Conservation (phyloP, 345 rosid genomes). For the Psidium friedrichsthalianum region DNA sequence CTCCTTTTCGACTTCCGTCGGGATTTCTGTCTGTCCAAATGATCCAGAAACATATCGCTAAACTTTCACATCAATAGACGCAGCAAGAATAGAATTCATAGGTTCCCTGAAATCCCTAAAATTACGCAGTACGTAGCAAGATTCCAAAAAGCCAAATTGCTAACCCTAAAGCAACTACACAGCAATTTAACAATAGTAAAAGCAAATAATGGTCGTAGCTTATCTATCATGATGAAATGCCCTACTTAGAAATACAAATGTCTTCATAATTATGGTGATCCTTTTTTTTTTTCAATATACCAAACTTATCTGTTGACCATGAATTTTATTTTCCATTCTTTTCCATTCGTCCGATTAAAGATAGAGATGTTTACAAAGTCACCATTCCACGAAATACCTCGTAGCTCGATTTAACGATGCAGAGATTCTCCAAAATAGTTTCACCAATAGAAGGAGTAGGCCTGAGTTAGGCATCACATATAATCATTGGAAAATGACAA, state of each 20-base stretch:
- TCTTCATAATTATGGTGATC: not conserved
- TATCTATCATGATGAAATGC: not conserved
- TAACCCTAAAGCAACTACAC: not conserved
- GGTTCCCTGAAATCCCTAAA: not conserved
- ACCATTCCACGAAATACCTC: accelerated
- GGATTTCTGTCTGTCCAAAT: too few species aligned
- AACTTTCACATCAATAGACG: too few species aligned
- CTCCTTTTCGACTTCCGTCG: too few species aligned
- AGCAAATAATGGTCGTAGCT: not conserved
- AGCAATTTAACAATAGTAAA: not conserved
- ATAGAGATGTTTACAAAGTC: not conserved
- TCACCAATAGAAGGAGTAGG: not conserved
- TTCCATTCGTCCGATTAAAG: accelerated
- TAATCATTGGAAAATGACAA: not conserved
- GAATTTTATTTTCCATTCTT: not conserved
- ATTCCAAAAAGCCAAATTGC: not conserved
- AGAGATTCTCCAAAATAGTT: not conserved
- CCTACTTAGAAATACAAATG: not conserved
- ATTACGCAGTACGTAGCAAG: not conserved
- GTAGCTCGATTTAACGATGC: not conserved
- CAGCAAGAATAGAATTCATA: not conserved
- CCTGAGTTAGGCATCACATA: not conserved
- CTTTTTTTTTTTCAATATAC: not conserved
- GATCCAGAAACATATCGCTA: too few species aligned
- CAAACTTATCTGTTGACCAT: not conserved